phyloP scores from a whole-genome alignment of 257 asterid genomes.

The Verbena officinalis region DNA sequence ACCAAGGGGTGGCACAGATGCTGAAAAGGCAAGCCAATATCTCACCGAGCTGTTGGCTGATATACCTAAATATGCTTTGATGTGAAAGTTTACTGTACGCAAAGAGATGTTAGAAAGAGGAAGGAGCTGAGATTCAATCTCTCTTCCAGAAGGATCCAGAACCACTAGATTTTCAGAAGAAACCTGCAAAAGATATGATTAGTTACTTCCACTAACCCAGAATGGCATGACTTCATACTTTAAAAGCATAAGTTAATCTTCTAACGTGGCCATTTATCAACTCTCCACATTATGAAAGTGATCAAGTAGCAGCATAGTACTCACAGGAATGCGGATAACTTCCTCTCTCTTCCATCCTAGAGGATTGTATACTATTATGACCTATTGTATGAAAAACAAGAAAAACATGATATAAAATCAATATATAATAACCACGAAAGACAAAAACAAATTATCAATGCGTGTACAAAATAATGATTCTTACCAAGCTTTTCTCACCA shows the following conservation, averaged over 20 bases:
- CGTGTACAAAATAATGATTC: slow-evolving; percentile 14
- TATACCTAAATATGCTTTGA: slow-evolving; percentile 58
- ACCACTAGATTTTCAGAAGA: slow-evolving; percentile 61
- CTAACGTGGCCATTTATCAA: slow-evolving; percentile 15
- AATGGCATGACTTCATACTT: not conserved
- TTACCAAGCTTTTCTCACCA: slow-evolving; percentile 60
- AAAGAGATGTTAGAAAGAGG: slow-evolving; percentile 58
- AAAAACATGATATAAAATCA: slow-evolving; percentile 20
- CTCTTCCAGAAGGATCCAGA: slow-evolving; percentile 66
- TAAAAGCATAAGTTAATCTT: not conserved
- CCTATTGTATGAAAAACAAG: slow-evolving; percentile 37
- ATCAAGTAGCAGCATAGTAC: slow-evolving; percentile 34
- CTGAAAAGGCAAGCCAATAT: slow-evolving; percentile 73
- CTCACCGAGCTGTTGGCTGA: slow-evolving; percentile 48
- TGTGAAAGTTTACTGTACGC: slow-evolving; percentile 40
- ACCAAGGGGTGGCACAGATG: slow-evolving; percentile 77
- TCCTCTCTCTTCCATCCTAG: slow-evolving; percentile 82
- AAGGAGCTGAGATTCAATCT: slow-evolving; percentile 68
- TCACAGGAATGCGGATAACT: slow-evolving; percentile 73
- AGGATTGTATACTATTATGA: slow-evolving; percentile 70
- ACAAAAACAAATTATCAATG: slow-evolving; percentile 2
- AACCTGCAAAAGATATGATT: slow-evolving; percentile 50
- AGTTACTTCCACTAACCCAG: slow-evolving; percentile 20
- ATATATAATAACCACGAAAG: slow-evolving; percentile 15
- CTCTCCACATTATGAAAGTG: slow-evolving; percentile 11